A percentile compares a stretch with the other conserved stretches of the same genome.
Conservation (phyloP, 768 basidiomycete species). For the Rhizopogon vesiculosus region DNA sequence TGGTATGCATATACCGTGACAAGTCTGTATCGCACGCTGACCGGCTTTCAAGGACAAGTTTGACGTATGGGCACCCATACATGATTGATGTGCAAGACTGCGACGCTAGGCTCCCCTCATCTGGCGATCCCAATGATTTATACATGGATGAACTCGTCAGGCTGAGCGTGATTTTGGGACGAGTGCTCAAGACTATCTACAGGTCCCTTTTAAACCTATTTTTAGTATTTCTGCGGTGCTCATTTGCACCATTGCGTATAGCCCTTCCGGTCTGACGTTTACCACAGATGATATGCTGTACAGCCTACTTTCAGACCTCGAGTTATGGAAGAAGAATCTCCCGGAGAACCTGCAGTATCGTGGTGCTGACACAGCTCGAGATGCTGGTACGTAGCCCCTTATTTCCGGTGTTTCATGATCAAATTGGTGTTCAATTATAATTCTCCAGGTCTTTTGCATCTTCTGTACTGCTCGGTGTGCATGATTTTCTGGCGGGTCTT, state of each 20-base stretch:
- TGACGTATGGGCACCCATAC: constrained; percentile 89
- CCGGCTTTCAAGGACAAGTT: constrained; percentile 57
- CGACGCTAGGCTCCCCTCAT: constrained; percentile 89
- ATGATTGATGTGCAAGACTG: constrained; percentile 98
- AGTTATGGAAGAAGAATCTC: constrained; percentile 73
- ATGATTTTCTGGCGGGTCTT: constrained; percentile 99
- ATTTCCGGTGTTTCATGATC: background rate
- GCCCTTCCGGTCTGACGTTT: constrained; percentile 83
- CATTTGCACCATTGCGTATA: constrained; percentile 23
- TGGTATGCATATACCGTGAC: constrained; percentile 49
- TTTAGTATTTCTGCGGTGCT: constrained; percentile 2
- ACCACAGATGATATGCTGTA: constrained; percentile 79
- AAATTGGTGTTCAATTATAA: constrained; percentile 2
- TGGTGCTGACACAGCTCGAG: constrained; percentile 60
- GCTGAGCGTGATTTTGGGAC: constrained; percentile 85
- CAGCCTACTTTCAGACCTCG: constrained; percentile 57
- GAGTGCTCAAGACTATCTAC: constrained; percentile 91
- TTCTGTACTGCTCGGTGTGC: constrained; percentile 83
- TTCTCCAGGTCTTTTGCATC: constrained; percentile 71
- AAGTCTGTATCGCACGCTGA: background rate
- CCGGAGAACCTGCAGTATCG: constrained; percentile 76
- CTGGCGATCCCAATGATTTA: constrained; percentile 70
- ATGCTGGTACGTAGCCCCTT: constrained; percentile 51
- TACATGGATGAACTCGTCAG: constrained; percentile 92
- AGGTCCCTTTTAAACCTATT: constrained; percentile 41